Evolutionary conservation across 1,284 basidiomycete species (phyloP).

Genomic region (Cryptococcus sp.): DNA sequence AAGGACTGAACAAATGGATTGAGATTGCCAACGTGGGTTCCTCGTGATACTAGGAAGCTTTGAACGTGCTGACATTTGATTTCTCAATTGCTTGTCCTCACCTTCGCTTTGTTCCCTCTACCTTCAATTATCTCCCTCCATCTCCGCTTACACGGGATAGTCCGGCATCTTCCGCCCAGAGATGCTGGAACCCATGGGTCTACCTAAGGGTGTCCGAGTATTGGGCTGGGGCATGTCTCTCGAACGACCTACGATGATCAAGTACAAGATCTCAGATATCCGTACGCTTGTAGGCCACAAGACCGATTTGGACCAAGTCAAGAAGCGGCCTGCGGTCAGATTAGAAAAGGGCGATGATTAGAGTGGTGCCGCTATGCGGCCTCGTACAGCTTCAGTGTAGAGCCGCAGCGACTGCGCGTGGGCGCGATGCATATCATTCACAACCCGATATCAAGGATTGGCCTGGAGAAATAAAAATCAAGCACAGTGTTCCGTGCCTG

Average conservation of each 20-base stretch:
- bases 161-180: slow-evolving; percentile 99
- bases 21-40: slow-evolving; percentile 64
- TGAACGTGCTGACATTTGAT: slow-evolving; percentile 9
- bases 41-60: too few relatives aligned
- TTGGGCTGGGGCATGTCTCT: slow-evolving; percentile 96
- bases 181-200: slow-evolving; percentile 98
- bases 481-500: too few relatives aligned
- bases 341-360: slow-evolving; percentile 60
- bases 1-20: slow-evolving; percentile 92
- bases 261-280: slow-evolving; percentile 91
- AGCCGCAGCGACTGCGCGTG: too few relatives aligned
- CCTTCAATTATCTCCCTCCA: neutral
- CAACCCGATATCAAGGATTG: too few relatives aligned
- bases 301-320: slow-evolving; percentile 84
- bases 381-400: too few relatives aligned
- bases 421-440: too few relatives aligned
- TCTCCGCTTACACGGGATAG: slow-evolving; percentile 59
- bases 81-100: neutral
- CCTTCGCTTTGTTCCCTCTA: neutral
- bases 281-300: slow-evolving; percentile 97
- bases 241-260: slow-evolving; percentile 99
- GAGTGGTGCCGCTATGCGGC: neutral
- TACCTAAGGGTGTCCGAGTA: slow-evolving; percentile 94
- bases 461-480: too few relatives aligned
- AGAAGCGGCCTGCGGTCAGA: slow-evolving; percentile 85